A percentile compares a stretch with the other conserved stretches of the same genome.
phyloP scores from a whole-genome alignment of 371 early-diverging fungal genomes.

The Massospora cicadina region DNA sequence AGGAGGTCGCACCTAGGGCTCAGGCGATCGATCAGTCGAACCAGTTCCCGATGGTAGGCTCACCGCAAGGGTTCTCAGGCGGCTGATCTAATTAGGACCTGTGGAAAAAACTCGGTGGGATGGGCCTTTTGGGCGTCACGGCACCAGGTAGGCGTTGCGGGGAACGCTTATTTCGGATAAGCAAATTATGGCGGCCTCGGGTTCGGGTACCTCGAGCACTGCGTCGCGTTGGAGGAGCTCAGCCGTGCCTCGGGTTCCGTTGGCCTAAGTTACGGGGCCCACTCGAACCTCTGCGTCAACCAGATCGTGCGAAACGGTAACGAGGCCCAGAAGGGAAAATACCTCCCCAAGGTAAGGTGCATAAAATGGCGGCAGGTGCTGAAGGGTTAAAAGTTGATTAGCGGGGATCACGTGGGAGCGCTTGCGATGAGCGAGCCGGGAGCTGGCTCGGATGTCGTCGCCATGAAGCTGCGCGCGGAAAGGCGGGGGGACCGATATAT shows the following conservation, averaged over 20 bases:
- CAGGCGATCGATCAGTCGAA: constrained; percentile 66
- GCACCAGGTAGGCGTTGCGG: constrained; percentile 25
- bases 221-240: constrained; percentile 86
- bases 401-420: constrained; percentile 84
- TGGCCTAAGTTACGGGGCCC: constrained; percentile 89
- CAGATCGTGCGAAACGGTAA: constrained; percentile 88
- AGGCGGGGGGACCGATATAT: constrained; percentile 65
- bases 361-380: background rate
- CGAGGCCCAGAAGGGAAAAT: constrained; percentile 74
- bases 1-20: constrained; percentile 75
- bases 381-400: constrained; percentile 33
- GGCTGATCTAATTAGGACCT: constrained; percentile 36
- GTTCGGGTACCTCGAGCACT: constrained; percentile 84
- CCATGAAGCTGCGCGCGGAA: constrained; percentile 77
- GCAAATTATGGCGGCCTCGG: constrained; percentile 78
- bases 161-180: constrained; percentile 3
- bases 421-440: constrained; percentile 92
- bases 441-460: constrained; percentile 87
- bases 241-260: constrained; percentile 80
- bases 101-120: constrained; percentile 91
- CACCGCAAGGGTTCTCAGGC: background rate
- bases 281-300: constrained; percentile 93
- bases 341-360: constrained; percentile 63
- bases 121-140: constrained; percentile 92
- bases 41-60: constrained; percentile 57